Evolutionary conservation across 768 basidiomycete genomes (phyloP).

Genomic region (Stropharia rugosoannulata): DNA sequence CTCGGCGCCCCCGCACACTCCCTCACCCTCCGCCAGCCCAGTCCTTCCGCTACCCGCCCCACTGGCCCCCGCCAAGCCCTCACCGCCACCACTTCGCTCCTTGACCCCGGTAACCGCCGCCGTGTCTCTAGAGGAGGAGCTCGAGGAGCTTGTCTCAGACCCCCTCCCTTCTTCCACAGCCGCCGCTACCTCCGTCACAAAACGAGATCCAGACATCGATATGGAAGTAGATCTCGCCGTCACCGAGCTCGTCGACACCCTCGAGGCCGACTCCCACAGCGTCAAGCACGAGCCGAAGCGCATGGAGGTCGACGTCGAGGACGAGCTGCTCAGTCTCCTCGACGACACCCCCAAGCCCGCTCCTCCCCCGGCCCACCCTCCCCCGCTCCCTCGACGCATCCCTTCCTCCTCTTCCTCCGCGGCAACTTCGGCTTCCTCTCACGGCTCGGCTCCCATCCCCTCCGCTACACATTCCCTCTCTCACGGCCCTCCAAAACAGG

Average conservation of each 20-base stretch:
- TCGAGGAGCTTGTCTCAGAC: slow-evolving; percentile 37
- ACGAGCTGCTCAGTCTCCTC: slow-evolving; percentile 69
- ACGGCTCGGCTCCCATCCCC: slow-evolving; percentile 11
- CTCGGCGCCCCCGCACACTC: slow-evolving; percentile 25
- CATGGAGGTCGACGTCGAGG: slow-evolving; percentile 51
- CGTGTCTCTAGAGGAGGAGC: slow-evolving; percentile 44
- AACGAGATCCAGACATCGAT: slow-evolving; percentile 34
- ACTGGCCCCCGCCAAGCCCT: slow-evolving; percentile 12
- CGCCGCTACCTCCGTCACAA: slow-evolving; percentile 22
- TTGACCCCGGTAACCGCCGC: slow-evolving; percentile 23
- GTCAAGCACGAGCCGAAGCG: slow-evolving; percentile 19
- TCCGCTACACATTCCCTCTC: slow-evolving; percentile 5
- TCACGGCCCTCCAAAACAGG: slow-evolving; percentile 8
- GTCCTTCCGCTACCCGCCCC: slow-evolving; percentile 17
- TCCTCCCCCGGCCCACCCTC: slow-evolving; percentile 6
- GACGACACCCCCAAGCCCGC: slow-evolving; percentile 41
- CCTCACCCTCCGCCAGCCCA: slow-evolving; percentile 26
- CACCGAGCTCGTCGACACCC: slow-evolving; percentile 2
- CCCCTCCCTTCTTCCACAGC: slow-evolving; percentile 9
- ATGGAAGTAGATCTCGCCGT: slow-evolving; percentile 25
- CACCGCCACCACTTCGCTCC: slow-evolving; percentile 11
- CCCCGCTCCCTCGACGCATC: slow-evolving; percentile 14
- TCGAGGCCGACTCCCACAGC: slow-evolving; percentile 7
- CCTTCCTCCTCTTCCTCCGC: slow-evolving; percentile 15
- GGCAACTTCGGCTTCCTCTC: slow-evolving; percentile 12